These are phyloP conservation scores for Scheffersomyces illinoinensis DNA, from an alignment of 1,139 yeast species.

Conservation along the genomic window DNA sequence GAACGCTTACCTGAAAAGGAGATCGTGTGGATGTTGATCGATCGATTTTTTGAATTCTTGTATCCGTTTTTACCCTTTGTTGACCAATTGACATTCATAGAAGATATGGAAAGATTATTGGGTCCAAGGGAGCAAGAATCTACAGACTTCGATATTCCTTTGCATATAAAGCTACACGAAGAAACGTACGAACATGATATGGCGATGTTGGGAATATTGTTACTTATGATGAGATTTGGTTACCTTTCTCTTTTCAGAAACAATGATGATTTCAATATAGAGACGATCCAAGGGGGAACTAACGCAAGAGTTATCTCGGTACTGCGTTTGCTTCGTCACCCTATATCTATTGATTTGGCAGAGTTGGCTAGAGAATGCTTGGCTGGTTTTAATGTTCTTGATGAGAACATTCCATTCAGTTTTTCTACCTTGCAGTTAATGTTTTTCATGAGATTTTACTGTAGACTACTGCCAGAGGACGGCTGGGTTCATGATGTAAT, in stretches of 20 bases:
- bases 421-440: constrained; percentile 15
- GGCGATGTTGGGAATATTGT: constrained; percentile 13
- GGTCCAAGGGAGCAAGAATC: constrained; percentile 5
- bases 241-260: constrained; percentile 19
- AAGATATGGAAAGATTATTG: constrained; percentile 10
- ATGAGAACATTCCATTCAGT: constrained; percentile 3
- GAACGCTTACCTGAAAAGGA: constrained; percentile 12
- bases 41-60: constrained; percentile 16
- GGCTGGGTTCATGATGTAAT: constrained; percentile 15
- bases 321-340: constrained; percentile 22
- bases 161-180: constrained; percentile 1
- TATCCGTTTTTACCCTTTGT: constrained; percentile 18
- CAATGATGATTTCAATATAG: constrained; percentile 11
- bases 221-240: constrained; percentile 16
- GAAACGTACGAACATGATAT: constrained; percentile 10
- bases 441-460: constrained; percentile 13
- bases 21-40: constrained; percentile 18
- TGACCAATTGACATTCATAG: constrained; percentile 18
- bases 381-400: constrained; percentile 5
- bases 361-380: constrained; percentile 29
- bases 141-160: neutral
- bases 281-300: constrained; percentile 4
- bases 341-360: constrained; percentile 32
- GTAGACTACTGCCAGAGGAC: constrained; percentile 17
- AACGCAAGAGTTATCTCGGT: constrained; percentile 15